Conservation (phyloP, 2,329 filamentous ascomycete genomes). For the Paraphaeosphaeria minitans region DNA sequence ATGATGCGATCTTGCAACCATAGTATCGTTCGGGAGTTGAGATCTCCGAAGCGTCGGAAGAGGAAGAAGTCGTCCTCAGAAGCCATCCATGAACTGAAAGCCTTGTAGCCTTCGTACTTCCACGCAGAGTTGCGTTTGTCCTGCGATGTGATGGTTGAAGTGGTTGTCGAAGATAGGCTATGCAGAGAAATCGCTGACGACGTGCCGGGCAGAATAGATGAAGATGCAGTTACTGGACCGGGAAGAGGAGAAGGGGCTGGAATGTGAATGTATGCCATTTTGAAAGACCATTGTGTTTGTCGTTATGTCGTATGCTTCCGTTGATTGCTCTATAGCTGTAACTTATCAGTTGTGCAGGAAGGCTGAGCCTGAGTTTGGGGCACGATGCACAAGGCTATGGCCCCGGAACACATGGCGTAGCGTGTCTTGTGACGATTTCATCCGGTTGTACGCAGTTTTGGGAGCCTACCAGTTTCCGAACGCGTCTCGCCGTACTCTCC, state of each 20-base stretch:
- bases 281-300: constrained; percentile 2
- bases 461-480: not conserved
- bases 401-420: not conserved
- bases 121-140: constrained; percentile 10
- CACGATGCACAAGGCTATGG: constrained; percentile 4
- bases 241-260: not conserved
- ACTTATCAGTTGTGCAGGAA: not conserved
- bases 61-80: constrained; percentile 40
- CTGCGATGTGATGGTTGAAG: not conserved
- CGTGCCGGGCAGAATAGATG: not conserved
- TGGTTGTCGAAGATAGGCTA: not conserved
- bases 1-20: constrained; percentile 30
- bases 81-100: constrained; percentile 34
- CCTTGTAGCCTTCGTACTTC: constrained; percentile 36
- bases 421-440: constrained; percentile 3
- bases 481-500: not conserved
- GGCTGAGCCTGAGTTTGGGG: constrained; percentile 1
- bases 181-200: constrained; percentile 1
- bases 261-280: not conserved
- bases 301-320: not conserved
- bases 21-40: constrained; percentile 32
- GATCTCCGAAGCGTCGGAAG: constrained; percentile 29
- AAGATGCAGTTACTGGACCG: constrained; percentile 8
- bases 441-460: not conserved
- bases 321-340: constrained; percentile 3